A percentile compares a stretch with the other conserved stretches of the same genome.
phyloP scores from a whole-genome alignment of 345 rosid species.

The Rubroshorea leprosula region DNA sequence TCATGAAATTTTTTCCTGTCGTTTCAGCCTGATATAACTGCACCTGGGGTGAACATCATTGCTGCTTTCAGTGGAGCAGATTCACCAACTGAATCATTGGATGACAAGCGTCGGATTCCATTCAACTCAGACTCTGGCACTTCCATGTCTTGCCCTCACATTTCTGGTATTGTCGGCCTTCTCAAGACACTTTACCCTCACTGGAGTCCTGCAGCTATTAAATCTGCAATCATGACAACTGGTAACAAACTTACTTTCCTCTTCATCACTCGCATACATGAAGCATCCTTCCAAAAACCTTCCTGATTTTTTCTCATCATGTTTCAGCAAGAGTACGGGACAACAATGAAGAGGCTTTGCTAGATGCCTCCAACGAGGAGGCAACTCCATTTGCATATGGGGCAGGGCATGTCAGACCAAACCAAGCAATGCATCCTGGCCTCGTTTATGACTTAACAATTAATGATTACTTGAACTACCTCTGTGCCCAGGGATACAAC shows the following conservation, averaged over 20 bases:
- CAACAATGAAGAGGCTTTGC: slow-evolving; percentile 19
- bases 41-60: slow-evolving; percentile 45
- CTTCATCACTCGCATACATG: not conserved
- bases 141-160: slow-evolving; percentile 61
- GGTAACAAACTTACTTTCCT: slow-evolving; percentile 15
- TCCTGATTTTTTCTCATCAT: not conserved
- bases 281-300: too few species aligned
- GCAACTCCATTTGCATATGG: slow-evolving; percentile 48
- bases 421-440: slow-evolving; percentile 40
- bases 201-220: slow-evolving; percentile 54
- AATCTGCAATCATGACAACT: slow-evolving; percentile 43
- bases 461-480: slow-evolving; percentile 31
- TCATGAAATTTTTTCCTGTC: not conserved
- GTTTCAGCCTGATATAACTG: slow-evolving; percentile 51
- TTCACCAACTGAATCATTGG: slow-evolving; percentile 10
- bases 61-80: slow-evolving; percentile 32
- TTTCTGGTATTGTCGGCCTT: slow-evolving; percentile 46
- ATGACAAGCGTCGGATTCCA: slow-evolving; percentile 26
- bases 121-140: slow-evolving; percentile 36
- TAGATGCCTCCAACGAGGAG: slow-evolving; percentile 9
- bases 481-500: slow-evolving; percentile 33
- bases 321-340: slow-evolving; percentile 9
- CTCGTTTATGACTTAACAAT: slow-evolving; percentile 37
- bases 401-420: slow-evolving; percentile 40
- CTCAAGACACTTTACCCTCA: slow-evolving; percentile 36